Conservation (phyloP, 495 filamentous ascomycete genomes). For the Aspergillus olivimuriae region DNA sequence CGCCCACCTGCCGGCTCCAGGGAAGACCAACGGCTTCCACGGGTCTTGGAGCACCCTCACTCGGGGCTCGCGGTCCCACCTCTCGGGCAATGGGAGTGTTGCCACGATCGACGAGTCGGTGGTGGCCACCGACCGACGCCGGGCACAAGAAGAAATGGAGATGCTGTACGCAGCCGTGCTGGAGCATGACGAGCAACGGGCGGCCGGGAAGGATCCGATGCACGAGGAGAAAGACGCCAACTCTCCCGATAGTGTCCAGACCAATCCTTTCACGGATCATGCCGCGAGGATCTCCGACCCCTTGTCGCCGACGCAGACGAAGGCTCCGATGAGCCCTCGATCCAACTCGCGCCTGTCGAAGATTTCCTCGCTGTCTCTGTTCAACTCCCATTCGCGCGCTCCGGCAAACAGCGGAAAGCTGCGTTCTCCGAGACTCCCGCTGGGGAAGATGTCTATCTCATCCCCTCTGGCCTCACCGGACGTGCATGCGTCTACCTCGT, state of each 20-base stretch:
- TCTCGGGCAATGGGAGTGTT: conserved; percentile 43
- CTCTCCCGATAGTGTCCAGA: conserved; percentile 30
- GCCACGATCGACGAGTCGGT: conserved; percentile 68
- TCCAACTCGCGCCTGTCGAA: conserved; percentile 34
- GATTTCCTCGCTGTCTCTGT: conserved; percentile 48
- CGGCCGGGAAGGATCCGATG: conserved; percentile 23
- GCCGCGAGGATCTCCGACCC: conserved; percentile 15
- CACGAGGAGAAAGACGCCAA: conserved; percentile 20
- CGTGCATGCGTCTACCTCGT: conserved; percentile 27
- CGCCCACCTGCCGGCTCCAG: conserved; percentile 35
- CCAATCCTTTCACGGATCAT: conserved; percentile 36
- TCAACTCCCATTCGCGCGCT: conserved; percentile 49
- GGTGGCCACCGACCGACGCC: conserved; percentile 62
- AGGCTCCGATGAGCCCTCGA: conserved; percentile 25
- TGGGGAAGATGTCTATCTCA: conserved; percentile 52
- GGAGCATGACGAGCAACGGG: conserved; percentile 75
- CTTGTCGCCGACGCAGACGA: conserved; percentile 14
- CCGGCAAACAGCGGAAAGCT: conserved; percentile 45
- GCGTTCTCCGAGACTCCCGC: conserved; percentile 43
- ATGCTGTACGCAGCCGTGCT: conserved; percentile 86
- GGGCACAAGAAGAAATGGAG: conserved; percentile 75
- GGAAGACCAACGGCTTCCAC: conserved; percentile 24
- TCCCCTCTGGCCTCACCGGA: conserved; percentile 50
- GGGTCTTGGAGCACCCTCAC: conserved; percentile 38
- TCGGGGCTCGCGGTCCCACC: conserved; percentile 29